Evolutionary conservation across 345 rosid genomes (phyloP).

Genomic region (Hirschfeldia incana): DNA sequence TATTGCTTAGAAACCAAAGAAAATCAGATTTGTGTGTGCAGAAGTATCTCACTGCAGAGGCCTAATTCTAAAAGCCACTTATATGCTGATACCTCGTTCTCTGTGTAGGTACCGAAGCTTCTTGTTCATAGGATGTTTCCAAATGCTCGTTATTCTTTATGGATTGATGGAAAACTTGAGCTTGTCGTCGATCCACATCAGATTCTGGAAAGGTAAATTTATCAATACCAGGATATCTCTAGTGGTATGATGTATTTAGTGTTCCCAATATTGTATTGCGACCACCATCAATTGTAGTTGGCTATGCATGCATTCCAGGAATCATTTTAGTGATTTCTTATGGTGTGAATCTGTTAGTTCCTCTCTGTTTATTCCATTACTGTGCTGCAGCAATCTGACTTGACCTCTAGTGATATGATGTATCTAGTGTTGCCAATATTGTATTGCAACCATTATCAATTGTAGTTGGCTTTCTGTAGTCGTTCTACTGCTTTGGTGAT

Average conservation of each 20-base stretch:
- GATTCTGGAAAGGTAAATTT: slow-evolving; percentile 84
- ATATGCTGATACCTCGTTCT: slow-evolving; percentile 5
- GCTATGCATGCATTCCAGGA: background rate
- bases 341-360: slow-evolving; percentile 2
- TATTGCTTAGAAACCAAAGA: background rate
- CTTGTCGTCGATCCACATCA: slow-evolving; percentile 93
- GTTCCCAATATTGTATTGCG: background rate
- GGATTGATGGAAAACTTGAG: slow-evolving; percentile 99
- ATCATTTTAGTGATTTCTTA: background rate
- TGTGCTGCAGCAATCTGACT: background rate
- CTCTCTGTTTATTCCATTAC: background rate
- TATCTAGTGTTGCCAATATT: too few species aligned
- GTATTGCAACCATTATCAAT: too few species aligned
- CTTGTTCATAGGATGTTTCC: slow-evolving; percentile 87
- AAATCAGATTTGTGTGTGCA: background rate
- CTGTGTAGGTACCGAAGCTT: slow-evolving; percentile 38
- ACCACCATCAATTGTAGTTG: background rate
- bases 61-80: background rate
- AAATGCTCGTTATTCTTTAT: slow-evolving; percentile 83
- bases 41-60: background rate
- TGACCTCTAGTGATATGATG: too few species aligned
- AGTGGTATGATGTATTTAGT: slow-evolving; percentile 7
- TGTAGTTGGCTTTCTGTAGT: too few species aligned
- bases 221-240: slow-evolving; percentile 10
- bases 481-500: too few species aligned